Percentiles rank a stretch among this genome's conserved stretches.
These are phyloP conservation scores for Sclerotinia glacialis DNA, from an alignment of 2,329 filamentous ascomycete genomes.

Conservation along the genomic window DNA sequence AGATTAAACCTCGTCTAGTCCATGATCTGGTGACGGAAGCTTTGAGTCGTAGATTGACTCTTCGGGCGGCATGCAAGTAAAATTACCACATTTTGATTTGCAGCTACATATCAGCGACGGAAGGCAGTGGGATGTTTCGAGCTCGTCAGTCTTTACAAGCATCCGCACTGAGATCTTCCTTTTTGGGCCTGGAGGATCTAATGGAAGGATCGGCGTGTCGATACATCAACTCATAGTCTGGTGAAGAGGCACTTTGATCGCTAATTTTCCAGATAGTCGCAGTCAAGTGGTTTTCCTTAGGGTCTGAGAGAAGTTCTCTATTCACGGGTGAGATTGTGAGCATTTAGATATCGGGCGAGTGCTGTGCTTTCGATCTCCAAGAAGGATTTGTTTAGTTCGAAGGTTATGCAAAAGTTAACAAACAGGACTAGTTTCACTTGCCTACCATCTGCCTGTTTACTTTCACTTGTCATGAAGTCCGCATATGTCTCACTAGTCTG, in stretches of 20 bases:
- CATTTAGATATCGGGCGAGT: no score
- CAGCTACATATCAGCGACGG: no score
- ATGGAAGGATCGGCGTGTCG: not conserved
- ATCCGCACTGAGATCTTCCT: not conserved
- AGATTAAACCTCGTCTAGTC: constrained; percentile 2
- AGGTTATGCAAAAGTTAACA: no score
- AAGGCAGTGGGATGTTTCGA: not conserved
- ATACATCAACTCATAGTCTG: not conserved
- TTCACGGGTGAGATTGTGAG: not conserved
- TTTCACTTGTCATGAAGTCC: not conserved
- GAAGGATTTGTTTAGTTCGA: not conserved
- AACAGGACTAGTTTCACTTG: not conserved
- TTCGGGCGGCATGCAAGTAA: no score
- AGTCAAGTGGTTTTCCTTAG: not conserved
- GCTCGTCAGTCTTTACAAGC: not conserved
- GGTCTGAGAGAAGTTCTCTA: not conserved
- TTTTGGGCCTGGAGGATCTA: not conserved
- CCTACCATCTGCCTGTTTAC: not conserved
- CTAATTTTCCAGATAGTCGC: no score
- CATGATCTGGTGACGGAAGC: not conserved
- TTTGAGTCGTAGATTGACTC: not conserved
- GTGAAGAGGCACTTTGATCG: not conserved
- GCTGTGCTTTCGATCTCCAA: not conserved
- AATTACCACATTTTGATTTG: no score
- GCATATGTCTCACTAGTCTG: not conserved